Base-by-base conservation (phyloP, 345 rosid species). In the Salix dunnii region DNA sequence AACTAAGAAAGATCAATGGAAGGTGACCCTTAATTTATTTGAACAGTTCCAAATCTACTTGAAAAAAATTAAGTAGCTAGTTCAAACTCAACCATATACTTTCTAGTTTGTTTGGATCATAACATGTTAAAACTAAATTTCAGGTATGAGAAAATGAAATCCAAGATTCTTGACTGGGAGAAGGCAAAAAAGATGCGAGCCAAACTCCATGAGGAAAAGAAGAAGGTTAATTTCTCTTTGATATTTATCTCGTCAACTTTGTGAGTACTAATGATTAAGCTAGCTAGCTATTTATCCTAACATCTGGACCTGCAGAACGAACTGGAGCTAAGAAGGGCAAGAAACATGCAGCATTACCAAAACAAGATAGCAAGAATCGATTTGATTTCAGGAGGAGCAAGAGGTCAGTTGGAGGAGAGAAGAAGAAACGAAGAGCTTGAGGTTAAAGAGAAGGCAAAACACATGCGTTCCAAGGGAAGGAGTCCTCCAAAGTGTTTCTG, bases 121-220 rank as follows among this genome's bases (percentile, higher is more conserved):
- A 71, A 68, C 58, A 20, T 60, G 36, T 25, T 16, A 6, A 68
- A 72, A 38, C 82, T 76, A 68, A 72, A 38, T 85, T 78, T 75
- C 87, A 92, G 94, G 94, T 86, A 81, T 69, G 94, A 92, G 82
- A 89, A 85, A 63, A 72, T 78, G 83, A 90, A 86, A 78, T 81
- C 88, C 40, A 75, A 86, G 21, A 85, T 92, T 77, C 74, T 86
- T 79, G 82, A 75, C 3, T 90, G 97, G 98, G 92, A 91, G 89
- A 86, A 86, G 12, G 87, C 88, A 64, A 92, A 84, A 88, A 92
- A 90, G 82, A 71, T 74, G 79, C 84, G 80, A 76, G 91, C 89
- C 70, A 88, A 74, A 72, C 86, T 81, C 38, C 82, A 71, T 71
- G 83, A 86, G 87, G 96, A 92, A 67, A 85, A 76, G 82, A 88